These are phyloP conservation scores for Apostasia ramifera DNA, from an alignment of 106 monocot species.

Conservation along the genomic window DNA sequence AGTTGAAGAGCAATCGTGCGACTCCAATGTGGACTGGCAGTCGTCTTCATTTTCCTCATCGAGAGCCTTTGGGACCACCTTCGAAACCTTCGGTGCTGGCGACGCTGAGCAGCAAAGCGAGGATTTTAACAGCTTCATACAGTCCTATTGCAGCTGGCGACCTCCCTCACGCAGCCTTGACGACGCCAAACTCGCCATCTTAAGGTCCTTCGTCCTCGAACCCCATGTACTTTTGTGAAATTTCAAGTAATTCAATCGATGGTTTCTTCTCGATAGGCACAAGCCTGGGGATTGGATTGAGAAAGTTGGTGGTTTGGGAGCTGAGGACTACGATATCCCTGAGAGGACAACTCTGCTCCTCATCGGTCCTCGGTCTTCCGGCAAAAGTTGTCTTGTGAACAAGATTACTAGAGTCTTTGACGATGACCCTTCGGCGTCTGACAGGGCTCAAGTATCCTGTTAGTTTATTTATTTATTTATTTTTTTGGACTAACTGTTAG, in stretches of 20 bases:
- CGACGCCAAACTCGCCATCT: too few relatives aligned
- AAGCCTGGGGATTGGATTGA: slow-evolving; percentile 48
- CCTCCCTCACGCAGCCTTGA: too few relatives aligned
- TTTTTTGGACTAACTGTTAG: background rate
- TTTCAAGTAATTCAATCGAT: background rate
- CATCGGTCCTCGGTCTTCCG: slow-evolving; percentile 43
- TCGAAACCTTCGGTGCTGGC: too few relatives aligned
- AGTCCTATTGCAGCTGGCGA: too few relatives aligned
- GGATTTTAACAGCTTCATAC: too few relatives aligned
- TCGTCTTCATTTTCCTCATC: too few relatives aligned
- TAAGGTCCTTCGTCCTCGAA: too few relatives aligned
- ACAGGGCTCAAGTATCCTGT: slow-evolving; percentile 36
- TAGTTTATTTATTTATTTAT: background rate
- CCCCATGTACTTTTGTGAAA: background rate
- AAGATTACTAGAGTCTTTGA: slow-evolving; percentile 43
- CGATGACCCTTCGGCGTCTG: slow-evolving; percentile 17
- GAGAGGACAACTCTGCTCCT: slow-evolving; percentile 42
- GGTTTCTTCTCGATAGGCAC: slow-evolving; percentile 19
- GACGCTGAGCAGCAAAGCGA: too few relatives aligned
- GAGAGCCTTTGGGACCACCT: too few relatives aligned
- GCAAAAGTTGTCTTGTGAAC: slow-evolving; percentile 51
- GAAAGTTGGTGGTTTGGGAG: slow-evolving; percentile 10
- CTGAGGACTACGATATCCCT: slow-evolving; percentile 27
- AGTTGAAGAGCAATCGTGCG: too few relatives aligned
- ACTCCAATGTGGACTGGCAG: too few relatives aligned